Evolutionary conservation across 306 rosid species (phyloP).

Genomic region (Abrus precatorius): DNA sequence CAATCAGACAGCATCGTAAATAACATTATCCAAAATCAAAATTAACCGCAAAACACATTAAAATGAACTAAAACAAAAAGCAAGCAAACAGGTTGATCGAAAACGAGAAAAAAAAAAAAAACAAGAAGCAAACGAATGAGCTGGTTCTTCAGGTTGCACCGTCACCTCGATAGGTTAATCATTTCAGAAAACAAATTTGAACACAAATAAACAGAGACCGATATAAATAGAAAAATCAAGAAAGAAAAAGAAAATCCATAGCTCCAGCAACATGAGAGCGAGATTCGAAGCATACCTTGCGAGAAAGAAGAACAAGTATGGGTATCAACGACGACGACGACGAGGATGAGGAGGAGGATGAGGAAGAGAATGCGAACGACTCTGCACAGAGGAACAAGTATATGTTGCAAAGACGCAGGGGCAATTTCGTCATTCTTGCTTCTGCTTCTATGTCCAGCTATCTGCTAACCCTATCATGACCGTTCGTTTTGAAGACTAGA

Average conservation of each 20-base stretch:
- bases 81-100: conserved; percentile 36
- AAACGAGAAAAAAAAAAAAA: neutral
- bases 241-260: neutral
- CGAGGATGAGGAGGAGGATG: conserved; percentile 36
- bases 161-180: conserved; percentile 27
- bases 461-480: conserved; percentile 39
- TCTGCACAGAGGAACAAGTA: conserved; percentile 10
- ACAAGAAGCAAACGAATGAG: conserved; percentile 38
- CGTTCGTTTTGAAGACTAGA: conserved; percentile 42
- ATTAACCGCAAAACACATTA: neutral
- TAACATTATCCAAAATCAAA: neutral
- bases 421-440: conserved; percentile 45
- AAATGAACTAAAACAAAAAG: conserved; percentile 35
- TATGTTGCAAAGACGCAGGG: conserved; percentile 48
- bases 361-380: conserved; percentile 36
- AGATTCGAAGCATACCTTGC: conserved; percentile 43
- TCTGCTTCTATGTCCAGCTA: conserved; percentile 15
- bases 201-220: conserved; percentile 6
- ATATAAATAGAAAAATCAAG: neutral
- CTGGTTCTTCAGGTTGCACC: conserved; percentile 33
- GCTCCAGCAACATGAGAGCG: neutral
- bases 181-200: conserved; percentile 5
- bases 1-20: conserved; percentile 26
- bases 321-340: conserved; percentile 28
- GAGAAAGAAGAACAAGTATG: conserved; percentile 25